These are phyloP conservation scores for Penicillium bovifimosum DNA, from an alignment of 495 filamentous ascomycete species.

Conservation along the genomic window DNA sequence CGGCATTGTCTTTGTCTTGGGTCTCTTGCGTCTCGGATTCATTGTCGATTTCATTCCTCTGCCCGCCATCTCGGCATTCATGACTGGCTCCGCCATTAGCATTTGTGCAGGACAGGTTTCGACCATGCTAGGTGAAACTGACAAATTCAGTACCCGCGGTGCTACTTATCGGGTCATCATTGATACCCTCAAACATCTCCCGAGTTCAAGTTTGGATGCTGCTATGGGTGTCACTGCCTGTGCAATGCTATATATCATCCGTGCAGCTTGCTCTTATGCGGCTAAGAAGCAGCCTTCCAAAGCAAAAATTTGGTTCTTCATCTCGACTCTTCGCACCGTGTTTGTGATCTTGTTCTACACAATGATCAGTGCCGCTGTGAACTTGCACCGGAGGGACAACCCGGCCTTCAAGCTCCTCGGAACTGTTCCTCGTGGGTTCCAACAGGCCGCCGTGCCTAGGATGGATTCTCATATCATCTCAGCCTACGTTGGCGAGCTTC, in stretches of 20 bases:
- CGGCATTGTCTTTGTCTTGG: conserved; percentile 74
- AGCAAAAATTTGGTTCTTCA: conserved; percentile 79
- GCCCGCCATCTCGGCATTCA: conserved; percentile 88
- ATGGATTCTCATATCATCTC: conserved; percentile 59
- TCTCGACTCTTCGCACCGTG: conserved; percentile 79
- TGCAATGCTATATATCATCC: conserved; percentile 75
- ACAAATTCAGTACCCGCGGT: conserved; percentile 63
- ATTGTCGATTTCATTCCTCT: conserved; percentile 95
- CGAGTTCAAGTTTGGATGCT: conserved; percentile 64
- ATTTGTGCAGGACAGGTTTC: conserved; percentile 88
- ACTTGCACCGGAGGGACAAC: conserved; percentile 49
- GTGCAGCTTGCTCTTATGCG: conserved; percentile 57
- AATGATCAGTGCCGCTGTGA: conserved; percentile 82
- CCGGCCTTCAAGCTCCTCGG: conserved; percentile 63
- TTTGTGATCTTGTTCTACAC: conserved; percentile 94
- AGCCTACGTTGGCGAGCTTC: conserved; percentile 58
- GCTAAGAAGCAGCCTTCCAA: conserved; percentile 65
- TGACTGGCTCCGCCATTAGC: conserved; percentile 93
- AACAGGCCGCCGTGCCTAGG: conserved; percentile 69
- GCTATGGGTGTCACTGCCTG: conserved; percentile 87
- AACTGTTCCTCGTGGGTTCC: conserved; percentile 76
- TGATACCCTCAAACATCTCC: conserved; percentile 75
- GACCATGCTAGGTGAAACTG: conserved; percentile 75
- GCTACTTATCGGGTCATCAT: conserved; percentile 83
- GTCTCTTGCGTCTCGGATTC: conserved; percentile 75